Conservation (phyloP, 768 basidiomycete genomes). For the Mrakia gelida region DNA sequence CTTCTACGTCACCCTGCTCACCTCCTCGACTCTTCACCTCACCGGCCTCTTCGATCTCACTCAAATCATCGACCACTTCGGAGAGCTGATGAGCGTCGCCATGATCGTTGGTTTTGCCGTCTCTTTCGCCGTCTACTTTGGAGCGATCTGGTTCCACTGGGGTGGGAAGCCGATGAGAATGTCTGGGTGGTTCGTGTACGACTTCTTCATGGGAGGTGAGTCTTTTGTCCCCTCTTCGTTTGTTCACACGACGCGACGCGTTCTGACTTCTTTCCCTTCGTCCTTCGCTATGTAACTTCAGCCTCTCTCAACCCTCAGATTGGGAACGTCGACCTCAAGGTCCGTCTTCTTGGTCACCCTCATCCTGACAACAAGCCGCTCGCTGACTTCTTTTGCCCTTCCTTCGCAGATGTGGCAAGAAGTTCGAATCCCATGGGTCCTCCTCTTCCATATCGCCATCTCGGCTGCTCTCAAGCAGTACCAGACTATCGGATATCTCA, state of each 20-base stretch:
- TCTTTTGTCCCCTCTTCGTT: not conserved
- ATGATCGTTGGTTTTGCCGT: slow-evolving; percentile 86
- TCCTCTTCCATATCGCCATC: slow-evolving; percentile 87
- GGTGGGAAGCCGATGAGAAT: slow-evolving; percentile 77
- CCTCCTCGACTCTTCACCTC: slow-evolving; percentile 24
- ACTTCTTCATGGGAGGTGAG: slow-evolving; percentile 33
- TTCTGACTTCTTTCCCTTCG: not conserved
- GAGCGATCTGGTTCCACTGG: slow-evolving; percentile 60
- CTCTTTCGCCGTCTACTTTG: slow-evolving; percentile 73
- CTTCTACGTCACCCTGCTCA: slow-evolving; percentile 29
- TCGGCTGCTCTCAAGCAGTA: slow-evolving; percentile 95
- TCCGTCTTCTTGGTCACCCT: slow-evolving; percentile 20
- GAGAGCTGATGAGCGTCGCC: slow-evolving; percentile 88
- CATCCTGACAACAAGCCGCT: too few relatives aligned
- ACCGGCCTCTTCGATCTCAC: slow-evolving; percentile 76
- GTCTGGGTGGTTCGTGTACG: slow-evolving; percentile 88
- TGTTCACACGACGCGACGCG: not conserved
- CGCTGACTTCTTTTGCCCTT: not conserved
- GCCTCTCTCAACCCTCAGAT: slow-evolving; percentile 89
- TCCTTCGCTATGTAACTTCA: not conserved
- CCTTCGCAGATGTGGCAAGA: slow-evolving; percentile 30
- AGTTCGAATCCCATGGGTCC: slow-evolving; percentile 89
- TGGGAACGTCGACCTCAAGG: slow-evolving; percentile 81
- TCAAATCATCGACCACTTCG: slow-evolving; percentile 93
- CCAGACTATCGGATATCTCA: slow-evolving; percentile 83